Evolutionary conservation across 129 eudicot species (phyloP), one percentile per base, ranked within the genome.

Genomic region (Flaveria ramosissima): DNA sequence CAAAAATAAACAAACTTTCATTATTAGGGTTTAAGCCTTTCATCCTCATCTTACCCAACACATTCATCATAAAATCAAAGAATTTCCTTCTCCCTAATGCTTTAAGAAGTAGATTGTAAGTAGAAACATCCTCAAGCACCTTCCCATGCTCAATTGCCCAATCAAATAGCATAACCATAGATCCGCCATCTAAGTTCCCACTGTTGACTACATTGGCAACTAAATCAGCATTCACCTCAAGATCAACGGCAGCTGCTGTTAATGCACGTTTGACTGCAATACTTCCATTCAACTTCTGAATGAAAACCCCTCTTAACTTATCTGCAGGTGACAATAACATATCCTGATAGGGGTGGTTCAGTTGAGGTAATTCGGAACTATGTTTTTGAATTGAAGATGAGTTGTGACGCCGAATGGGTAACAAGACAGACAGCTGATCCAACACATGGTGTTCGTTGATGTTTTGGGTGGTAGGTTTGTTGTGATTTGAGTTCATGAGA

Each of bases 81-180:
- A 70, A 89, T 56, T 91, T 94, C 69, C 96, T 85, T 80, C 97
- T 83, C 36, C 98, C 98, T 57, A 91, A 77, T 45, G 90, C 92
- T 71, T 82, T 83, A 56, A 94, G 80, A 78, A 89, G 65, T 26
- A 87, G 52, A 74, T 87, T 82, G 79, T 89, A 94, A 60, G 60
- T 51, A 46, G 43, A 79, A 46, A 85, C 48, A 50, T 78, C 88
- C 12, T 76, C 26, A 46, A 30, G 4, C 17, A 87, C 17, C 30
- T 63, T 72, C 9, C 75, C 74, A 27, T 76, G 80, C 75, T 84
- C 83, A 7, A 79, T 70, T 5, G 92, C 98, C 98, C 98, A 94
- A 76, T 94, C 75, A 55, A 94, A 94, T 47, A 94, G 76, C 79
- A 61, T 26, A 68, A 91, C 89, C 90, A 94, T 94, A 14, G 79